These are phyloP conservation scores for Neoscytalidium dimidiatum DNA, from an alignment of 2,329 filamentous ascomycete genomes.

Conservation along the genomic window DNA sequence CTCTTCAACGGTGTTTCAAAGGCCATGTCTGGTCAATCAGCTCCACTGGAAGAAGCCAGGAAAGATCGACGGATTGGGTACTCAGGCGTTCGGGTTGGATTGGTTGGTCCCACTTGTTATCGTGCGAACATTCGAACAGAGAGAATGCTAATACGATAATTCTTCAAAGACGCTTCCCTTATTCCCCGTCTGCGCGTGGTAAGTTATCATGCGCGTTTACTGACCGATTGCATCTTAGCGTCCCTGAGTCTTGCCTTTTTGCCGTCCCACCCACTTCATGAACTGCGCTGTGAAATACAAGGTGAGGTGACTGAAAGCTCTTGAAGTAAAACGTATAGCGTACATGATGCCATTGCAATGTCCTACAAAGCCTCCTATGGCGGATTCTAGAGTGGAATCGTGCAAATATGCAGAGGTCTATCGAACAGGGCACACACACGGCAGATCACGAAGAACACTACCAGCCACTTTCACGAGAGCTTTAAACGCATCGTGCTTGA, in stretches of 20 bases:
- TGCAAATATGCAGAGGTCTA: no score
- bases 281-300: neutral
- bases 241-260: no score
- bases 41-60: neutral
- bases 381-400: no score
- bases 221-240: neutral
- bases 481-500: no score
- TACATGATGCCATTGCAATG: no score
- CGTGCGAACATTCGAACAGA: neutral
- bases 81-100: slow-evolving; percentile 6
- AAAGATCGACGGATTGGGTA: neutral
- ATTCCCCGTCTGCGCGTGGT: neutral
- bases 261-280: neutral
- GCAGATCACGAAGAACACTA: no score
- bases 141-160: slow-evolving; percentile 12
- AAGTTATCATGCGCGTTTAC: neutral
- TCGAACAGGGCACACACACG: no score
- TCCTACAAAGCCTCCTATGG: no score
- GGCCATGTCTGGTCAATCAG: neutral
- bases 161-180: neutral
- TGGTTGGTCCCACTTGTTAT: slow-evolving; percentile 17
- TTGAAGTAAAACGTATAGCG: no score
- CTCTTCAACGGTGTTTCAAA: no score
- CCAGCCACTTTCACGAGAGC: no score
- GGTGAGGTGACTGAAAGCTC: no score